Percentiles rank a stretch among this genome's conserved stretches.
Evolutionary conservation across 2,329 filamentous ascomycete species (phyloP).

Genomic region (Penicillium glabrum): DNA sequence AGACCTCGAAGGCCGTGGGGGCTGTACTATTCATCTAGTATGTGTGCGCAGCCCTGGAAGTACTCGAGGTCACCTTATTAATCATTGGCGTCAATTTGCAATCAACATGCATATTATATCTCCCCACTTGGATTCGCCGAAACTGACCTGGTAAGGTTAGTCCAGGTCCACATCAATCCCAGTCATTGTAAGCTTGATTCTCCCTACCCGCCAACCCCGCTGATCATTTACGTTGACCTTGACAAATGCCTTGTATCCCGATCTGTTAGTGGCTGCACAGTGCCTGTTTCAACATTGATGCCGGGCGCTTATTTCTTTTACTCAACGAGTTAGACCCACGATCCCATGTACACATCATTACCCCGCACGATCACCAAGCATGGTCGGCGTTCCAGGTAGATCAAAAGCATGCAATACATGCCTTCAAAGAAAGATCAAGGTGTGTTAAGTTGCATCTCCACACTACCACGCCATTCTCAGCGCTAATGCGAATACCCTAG

Average conservation of each 20-base stretch:
- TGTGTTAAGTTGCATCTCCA: background rate
- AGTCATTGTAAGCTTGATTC: background rate
- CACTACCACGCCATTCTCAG: background rate
- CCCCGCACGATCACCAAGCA: background rate
- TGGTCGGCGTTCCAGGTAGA: slow-evolving; percentile 2
- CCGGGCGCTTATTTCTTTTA: background rate
- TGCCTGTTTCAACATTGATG: background rate
- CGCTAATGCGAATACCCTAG: background rate
- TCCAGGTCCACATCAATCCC: background rate
- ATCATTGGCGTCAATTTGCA: background rate
- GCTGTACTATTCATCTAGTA: background rate
- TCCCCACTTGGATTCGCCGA: background rate
- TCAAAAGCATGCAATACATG: slow-evolving; percentile 1
- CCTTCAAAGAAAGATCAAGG: background rate
- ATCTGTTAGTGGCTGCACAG: background rate
- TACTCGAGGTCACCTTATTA: background rate
- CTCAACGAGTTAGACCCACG: background rate
- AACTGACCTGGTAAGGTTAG: background rate
- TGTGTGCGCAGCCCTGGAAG: background rate
- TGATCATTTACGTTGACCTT: background rate
- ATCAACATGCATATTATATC: background rate
- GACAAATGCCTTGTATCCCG: background rate
- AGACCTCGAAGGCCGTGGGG: background rate
- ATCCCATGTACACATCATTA: background rate
- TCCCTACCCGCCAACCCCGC: background rate